Percentiles rank a stretch among this genome's conserved stretches.
phyloP scores from a whole-genome alignment of 106 monocot species.

The Apostasia ramifera region DNA sequence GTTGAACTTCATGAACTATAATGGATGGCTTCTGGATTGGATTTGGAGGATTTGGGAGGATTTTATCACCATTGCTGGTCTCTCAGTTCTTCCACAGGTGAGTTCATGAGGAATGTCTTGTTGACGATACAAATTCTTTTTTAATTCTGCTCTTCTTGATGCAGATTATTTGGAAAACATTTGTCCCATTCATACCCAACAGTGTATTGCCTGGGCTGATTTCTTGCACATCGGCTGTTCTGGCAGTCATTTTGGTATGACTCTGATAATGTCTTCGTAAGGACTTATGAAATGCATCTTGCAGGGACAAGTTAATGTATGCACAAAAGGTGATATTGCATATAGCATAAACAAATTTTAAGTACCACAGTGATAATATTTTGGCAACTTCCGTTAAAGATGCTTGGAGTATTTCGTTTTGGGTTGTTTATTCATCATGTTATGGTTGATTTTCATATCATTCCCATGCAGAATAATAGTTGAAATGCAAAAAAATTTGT shows the following conservation, averaged over 20 bases:
- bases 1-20: slow-evolving; percentile 79
- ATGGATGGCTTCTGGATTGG: slow-evolving; percentile 37
- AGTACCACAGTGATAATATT: too few relatives aligned
- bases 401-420: too few relatives aligned
- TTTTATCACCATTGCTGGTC: slow-evolving; percentile 79
- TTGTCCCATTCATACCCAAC: slow-evolving; percentile 80
- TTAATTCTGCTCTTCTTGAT: slow-evolving; percentile 1
- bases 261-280: not conserved
- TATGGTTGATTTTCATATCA: too few relatives aligned
- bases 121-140: not conserved
- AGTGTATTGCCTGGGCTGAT: slow-evolving; percentile 70
- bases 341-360: too few relatives aligned
- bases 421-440: too few relatives aligned
- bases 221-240: slow-evolving; percentile 34
- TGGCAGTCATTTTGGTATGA: slow-evolving; percentile 55
- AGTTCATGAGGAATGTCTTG: not conserved
- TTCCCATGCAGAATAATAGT: too few relatives aligned
- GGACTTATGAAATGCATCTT: too few relatives aligned
- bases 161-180: slow-evolving; percentile 97
- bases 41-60: slow-evolving; percentile 83
- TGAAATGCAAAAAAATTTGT: too few relatives aligned
- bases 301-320: too few relatives aligned
- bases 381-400: too few relatives aligned
- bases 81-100: slow-evolving; percentile 88
- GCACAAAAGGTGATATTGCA: too few relatives aligned